phyloP scores from a whole-genome alignment of 345 rosid species.

The Salix viminalis region DNA sequence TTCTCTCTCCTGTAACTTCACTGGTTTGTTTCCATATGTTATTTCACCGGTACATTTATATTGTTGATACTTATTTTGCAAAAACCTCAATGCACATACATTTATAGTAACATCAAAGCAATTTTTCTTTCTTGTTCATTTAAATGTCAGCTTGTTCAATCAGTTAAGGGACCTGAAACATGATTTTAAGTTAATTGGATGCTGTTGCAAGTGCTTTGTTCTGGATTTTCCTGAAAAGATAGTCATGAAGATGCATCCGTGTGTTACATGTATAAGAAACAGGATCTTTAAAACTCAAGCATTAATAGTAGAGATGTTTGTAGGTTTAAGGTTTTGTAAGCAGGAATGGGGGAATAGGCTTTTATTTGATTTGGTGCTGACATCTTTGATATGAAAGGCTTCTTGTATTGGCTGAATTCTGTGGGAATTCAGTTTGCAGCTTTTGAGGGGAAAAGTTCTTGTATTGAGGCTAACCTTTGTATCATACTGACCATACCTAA shows the following conservation, averaged over 20 bases:
- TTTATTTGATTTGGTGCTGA: neutral
- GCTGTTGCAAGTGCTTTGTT: neutral
- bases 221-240: neutral
- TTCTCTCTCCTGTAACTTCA: neutral
- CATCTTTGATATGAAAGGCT: neutral
- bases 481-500: neutral
- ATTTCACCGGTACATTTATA: neutral
- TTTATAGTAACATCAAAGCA: neutral
- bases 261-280: neutral
- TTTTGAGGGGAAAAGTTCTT: neutral
- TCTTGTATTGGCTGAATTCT: neutral
- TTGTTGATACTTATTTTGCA: neutral
- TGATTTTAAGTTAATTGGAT: neutral
- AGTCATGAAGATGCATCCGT: neutral
- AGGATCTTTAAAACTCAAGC: neutral
- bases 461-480: neutral
- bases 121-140: neutral
- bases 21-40: neutral
- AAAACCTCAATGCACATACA: neutral
- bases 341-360: too few relatives aligned
- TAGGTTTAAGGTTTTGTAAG: too few relatives aligned
- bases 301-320: neutral
- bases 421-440: neutral
- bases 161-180: neutral
- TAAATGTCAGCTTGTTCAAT: neutral